Conservation (phyloP, 106 monocot species). For the Platanthera guangdongensis region DNA sequence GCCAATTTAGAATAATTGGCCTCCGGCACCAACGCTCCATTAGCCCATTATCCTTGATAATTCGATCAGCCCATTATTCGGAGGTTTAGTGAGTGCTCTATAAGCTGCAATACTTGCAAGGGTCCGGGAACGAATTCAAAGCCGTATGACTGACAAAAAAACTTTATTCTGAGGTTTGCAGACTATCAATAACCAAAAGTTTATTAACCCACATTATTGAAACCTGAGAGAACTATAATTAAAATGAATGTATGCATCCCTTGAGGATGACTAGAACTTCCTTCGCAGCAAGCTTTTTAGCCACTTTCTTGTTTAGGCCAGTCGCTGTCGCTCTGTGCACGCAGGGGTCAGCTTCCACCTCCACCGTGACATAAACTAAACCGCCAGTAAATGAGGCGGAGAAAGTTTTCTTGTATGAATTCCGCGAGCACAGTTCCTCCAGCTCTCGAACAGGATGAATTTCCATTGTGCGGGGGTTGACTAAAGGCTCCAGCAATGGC, state of each 20-base stretch:
- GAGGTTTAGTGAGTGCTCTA: no score
- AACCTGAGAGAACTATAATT: no score
- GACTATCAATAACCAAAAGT: no score
- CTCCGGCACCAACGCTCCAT: no score
- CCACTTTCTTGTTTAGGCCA: slow-evolving; percentile 18
- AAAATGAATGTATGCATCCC: background rate
- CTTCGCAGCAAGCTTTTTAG: slow-evolving; percentile 31
- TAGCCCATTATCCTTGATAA: no score
- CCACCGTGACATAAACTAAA: slow-evolving; percentile 17
- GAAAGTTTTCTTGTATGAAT: slow-evolving; percentile 16
- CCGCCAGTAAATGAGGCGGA: background rate
- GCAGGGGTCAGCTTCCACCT: slow-evolving; percentile 21
- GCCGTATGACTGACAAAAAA: no score
- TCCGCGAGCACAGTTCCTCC: slow-evolving; percentile 29
- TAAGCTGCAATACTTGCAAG: no score
- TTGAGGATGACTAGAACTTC: slow-evolving; percentile 20
- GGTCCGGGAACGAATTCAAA: no score
- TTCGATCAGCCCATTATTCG: no score
- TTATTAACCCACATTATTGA: no score
- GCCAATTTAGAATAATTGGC: no score
- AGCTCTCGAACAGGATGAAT: slow-evolving; percentile 51
- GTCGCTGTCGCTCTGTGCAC: slow-evolving; percentile 14
- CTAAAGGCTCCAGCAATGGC: slow-evolving; percentile 50
- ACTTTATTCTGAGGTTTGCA: no score
- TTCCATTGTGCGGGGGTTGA: slow-evolving; percentile 46